A percentile compares a stretch with the other conserved stretches of the same genome.
Evolutionary conservation across 495 filamentous ascomycete genomes (phyloP).

Genomic region (Trypethelium eluteriae): DNA sequence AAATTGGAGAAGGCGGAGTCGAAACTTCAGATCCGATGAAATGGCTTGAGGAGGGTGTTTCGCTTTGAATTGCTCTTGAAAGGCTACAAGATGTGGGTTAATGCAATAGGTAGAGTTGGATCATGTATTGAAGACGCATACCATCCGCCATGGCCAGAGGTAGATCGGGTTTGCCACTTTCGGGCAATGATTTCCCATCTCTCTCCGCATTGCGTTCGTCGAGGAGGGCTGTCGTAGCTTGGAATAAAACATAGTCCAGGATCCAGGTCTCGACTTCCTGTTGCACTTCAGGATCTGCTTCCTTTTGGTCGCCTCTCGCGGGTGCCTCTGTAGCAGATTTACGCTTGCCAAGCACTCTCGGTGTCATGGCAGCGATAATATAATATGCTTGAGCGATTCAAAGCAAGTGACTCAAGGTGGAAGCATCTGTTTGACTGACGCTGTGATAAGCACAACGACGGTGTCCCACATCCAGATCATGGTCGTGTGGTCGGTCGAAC

Average conservation of each 20-base stretch:
- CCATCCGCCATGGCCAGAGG: slow-evolving; percentile 15
- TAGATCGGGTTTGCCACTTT: neutral
- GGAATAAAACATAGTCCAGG: slow-evolving; percentile 49
- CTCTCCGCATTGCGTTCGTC: slow-evolving; percentile 13
- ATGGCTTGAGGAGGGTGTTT: slow-evolving; percentile 26
- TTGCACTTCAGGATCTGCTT: slow-evolving; percentile 14
- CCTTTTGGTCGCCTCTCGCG: neutral
- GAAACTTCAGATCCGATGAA: slow-evolving; percentile 26
- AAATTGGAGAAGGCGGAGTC: slow-evolving; percentile 35
- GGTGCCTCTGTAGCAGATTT: neutral
- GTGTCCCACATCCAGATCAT: neutral
- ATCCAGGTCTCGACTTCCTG: slow-evolving; percentile 46
- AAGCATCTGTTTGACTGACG: neutral
- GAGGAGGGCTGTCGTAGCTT: slow-evolving; percentile 36
- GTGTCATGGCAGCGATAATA: neutral
- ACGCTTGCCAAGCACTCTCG: slow-evolving; percentile 1
- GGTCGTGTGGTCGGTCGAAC: neutral
- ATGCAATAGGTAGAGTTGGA: neutral
- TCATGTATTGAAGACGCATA: neutral
- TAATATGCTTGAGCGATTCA: neutral
- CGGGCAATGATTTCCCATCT: neutral
- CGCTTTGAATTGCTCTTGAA: slow-evolving; percentile 32
- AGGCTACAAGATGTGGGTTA: slow-evolving; percentile 16
- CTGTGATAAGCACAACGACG: neutral
- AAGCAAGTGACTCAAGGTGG: neutral